Conservation (phyloP, 768 basidiomycete species). For the Amanita exitialis region DNA sequence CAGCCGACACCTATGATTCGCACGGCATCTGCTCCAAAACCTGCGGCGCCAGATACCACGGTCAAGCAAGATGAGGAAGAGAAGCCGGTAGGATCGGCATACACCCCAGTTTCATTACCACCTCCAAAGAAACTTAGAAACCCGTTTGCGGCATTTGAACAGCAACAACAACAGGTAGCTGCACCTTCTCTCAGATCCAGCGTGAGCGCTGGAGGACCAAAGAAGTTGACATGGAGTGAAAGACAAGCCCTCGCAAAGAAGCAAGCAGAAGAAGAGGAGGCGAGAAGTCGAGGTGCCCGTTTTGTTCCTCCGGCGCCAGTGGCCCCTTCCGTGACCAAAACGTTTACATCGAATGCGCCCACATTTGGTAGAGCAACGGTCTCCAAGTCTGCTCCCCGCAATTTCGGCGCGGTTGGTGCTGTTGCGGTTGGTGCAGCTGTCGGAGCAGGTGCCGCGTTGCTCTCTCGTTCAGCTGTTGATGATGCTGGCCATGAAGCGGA, state of each 20-base stretch:
- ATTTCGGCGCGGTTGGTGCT: conserved; percentile 31
- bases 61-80: conserved; percentile 73
- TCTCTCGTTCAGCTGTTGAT: neutral
- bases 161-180: conserved; percentile 32
- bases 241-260: conserved; percentile 88
- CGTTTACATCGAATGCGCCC: conserved; percentile 36
- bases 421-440: conserved; percentile 21
- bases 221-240: conserved; percentile 92
- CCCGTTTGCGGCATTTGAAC: conserved; percentile 56
- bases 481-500: conserved; percentile 17
- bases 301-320: conserved; percentile 26
- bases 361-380: conserved; percentile 35
- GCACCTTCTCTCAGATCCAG: conserved; percentile 15
- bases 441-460: conserved; percentile 18
- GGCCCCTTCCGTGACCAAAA: conserved; percentile 21
- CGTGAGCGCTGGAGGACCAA: conserved; percentile 28
- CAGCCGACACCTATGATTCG: neutral
- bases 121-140: conserved; percentile 85
- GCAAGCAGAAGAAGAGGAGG: conserved; percentile 71
- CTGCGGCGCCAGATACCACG: conserved; percentile 12
- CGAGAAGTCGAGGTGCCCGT: conserved; percentile 47
- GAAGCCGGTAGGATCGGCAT: conserved; percentile 81
- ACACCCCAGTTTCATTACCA: conserved; percentile 78
- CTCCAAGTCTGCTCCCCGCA: conserved; percentile 24
- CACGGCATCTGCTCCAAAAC: neutral